phyloP scores from a whole-genome alignment of 192 early-diverging fungal genomes.

The Tieghemiomyces parasiticus region DNA sequence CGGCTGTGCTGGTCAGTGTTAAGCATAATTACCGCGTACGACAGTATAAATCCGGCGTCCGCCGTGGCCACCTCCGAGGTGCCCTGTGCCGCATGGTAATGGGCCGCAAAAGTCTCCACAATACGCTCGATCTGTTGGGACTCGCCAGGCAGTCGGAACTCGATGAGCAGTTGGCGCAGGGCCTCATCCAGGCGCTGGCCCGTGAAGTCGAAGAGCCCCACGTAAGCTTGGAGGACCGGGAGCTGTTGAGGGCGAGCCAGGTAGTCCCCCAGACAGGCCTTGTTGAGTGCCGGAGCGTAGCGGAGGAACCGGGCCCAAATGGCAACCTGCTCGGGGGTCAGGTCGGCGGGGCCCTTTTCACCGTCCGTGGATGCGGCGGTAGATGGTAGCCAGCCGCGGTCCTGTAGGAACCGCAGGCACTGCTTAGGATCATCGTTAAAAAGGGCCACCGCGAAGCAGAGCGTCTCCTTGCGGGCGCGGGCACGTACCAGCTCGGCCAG shows the following conservation, averaged over 20 bases:
- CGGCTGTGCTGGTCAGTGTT: slow-evolving; percentile 98
- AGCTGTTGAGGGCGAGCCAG: slow-evolving; percentile 71
- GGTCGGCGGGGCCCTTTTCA: no score
- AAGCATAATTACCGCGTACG: slow-evolving; percentile 92
- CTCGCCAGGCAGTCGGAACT: slow-evolving; percentile 94
- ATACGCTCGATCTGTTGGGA: slow-evolving; percentile 95
- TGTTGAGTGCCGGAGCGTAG: slow-evolving; percentile 72
- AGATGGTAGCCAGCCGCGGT: neutral
- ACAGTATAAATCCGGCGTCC: slow-evolving; percentile 74
- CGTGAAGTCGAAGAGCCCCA: slow-evolving; percentile 74
- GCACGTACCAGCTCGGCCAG: slow-evolving; percentile 15
- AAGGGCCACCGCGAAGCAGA: slow-evolving; percentile 57
- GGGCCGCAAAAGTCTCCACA: slow-evolving; percentile 76
- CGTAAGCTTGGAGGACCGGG: slow-evolving; percentile 72
- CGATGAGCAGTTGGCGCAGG: slow-evolving; percentile 75
- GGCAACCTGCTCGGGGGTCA: slow-evolving; percentile 11
- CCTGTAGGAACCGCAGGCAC: slow-evolving; percentile 70
- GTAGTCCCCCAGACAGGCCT: slow-evolving; percentile 76
- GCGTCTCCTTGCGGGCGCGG: slow-evolving; percentile 55
- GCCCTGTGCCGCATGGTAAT: slow-evolving; percentile 50
- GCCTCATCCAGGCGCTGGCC: slow-evolving; percentile 87
- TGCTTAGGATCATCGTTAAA: slow-evolving; percentile 84
- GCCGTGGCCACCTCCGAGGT: slow-evolving; percentile 54
- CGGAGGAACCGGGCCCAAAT: slow-evolving; percentile 64
- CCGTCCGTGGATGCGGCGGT: neutral